phyloP scores from a whole-genome alignment of 257 asterid species.

The Solanum paucissectum region DNA sequence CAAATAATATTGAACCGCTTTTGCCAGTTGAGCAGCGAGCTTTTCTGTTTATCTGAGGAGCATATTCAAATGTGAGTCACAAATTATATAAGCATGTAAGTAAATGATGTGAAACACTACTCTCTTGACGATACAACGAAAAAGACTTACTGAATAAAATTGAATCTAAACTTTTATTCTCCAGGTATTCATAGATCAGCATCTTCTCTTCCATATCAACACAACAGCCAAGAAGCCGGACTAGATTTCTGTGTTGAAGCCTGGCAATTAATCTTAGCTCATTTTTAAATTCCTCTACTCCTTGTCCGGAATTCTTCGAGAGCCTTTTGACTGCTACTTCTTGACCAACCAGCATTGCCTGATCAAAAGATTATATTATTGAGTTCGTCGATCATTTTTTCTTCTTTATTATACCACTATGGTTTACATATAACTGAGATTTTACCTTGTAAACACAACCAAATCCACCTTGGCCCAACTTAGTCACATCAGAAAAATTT shows the following conservation, averaged over 20 bases:
- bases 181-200: conserved; percentile 68
- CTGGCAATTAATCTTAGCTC: conserved; percentile 62
- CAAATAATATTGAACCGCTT: conserved; percentile 56
- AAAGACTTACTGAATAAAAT: conserved; percentile 42
- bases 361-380: neutral
- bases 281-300: conserved; percentile 60
- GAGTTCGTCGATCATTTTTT: neutral
- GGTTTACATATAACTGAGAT: neutral
- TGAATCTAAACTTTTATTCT: conserved; percentile 60
- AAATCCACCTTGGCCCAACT: conserved; percentile 14
- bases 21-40: conserved; percentile 48
- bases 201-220: conserved; percentile 62
- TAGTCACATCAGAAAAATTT: conserved; percentile 1
- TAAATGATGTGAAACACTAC: neutral
- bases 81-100: neutral
- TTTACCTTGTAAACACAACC: conserved; percentile 15
- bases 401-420: neutral
- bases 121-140: neutral
- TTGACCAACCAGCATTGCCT: conserved; percentile 45
- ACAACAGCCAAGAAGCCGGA: conserved; percentile 66
- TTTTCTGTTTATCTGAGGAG: conserved; percentile 31
- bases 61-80: neutral
- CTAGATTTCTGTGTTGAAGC: conserved; percentile 64
- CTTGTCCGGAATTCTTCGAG: conserved; percentile 57
- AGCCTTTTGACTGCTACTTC: conserved; percentile 70